phyloP scores from a whole-genome alignment of 1,139 yeast species.

The Pichia sp. region DNA sequence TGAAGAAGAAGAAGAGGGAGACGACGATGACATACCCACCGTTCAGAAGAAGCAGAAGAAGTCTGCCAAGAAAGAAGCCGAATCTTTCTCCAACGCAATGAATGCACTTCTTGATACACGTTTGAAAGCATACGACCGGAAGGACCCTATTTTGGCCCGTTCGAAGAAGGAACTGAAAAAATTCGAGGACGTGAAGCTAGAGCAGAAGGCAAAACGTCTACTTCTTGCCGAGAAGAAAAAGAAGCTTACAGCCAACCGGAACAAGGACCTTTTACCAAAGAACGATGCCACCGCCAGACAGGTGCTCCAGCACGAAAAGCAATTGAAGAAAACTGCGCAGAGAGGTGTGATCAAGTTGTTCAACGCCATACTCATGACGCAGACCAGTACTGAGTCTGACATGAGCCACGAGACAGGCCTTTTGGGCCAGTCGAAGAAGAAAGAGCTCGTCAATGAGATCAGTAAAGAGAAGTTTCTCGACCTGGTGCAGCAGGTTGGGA shows the following conservation, averaged over 20 bases:
- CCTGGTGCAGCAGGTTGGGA: conserved; percentile 79
- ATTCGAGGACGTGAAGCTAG: conserved; percentile 76
- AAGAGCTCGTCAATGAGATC: conserved; percentile 69
- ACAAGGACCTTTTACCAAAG: conserved; percentile 61
- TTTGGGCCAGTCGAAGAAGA: conserved; percentile 39
- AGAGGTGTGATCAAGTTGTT: conserved; percentile 89
- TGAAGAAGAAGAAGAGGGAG: conserved; percentile 26
- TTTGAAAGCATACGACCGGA: conserved; percentile 81
- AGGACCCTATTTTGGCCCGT: conserved; percentile 85
- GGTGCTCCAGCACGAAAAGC: conserved; percentile 64
- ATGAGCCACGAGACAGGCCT: conserved; percentile 28
- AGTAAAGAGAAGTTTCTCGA: conserved; percentile 89
- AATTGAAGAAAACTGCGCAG: conserved; percentile 80
- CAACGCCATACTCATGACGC: conserved; percentile 86
- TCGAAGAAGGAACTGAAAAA: conserved; percentile 64
- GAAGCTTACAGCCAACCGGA: conserved; percentile 62
- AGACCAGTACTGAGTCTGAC: conserved; percentile 47
- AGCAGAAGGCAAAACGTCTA: conserved; percentile 73
- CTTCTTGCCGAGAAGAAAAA: conserved; percentile 68
- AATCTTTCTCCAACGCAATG: conserved; percentile 64
- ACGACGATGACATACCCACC: conserved; percentile 22
- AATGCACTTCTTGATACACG: conserved; percentile 80
- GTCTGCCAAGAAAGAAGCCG: conserved; percentile 53
- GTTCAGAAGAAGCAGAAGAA: conserved; percentile 50
- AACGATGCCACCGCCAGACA: conserved; percentile 47